A percentile compares a stretch with the other conserved stretches of the same genome.
Conservation (phyloP, 768 basidiomycete species). For the Mycena olivaceomarginata region DNA sequence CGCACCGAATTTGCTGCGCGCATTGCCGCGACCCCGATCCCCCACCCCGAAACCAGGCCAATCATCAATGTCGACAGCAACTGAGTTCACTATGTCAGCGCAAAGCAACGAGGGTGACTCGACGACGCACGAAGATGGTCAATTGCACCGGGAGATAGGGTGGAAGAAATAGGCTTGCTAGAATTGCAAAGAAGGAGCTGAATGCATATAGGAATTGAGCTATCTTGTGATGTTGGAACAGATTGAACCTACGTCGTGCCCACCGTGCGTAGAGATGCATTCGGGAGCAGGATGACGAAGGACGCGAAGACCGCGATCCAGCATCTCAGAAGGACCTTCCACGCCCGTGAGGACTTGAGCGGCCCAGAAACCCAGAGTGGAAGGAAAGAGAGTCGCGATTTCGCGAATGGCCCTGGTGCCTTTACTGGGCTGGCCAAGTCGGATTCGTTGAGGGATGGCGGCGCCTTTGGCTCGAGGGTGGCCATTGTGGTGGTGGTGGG, state of each 20-base stretch:
- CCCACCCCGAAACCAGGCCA: constrained; percentile 73
- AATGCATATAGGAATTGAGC: neutral
- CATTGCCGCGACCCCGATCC: constrained; percentile 73
- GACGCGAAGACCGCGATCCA: constrained; percentile 63
- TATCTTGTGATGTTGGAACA: no score
- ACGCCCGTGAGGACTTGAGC: constrained; percentile 57
- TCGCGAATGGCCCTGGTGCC: neutral
- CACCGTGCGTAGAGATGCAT: constrained; percentile 57
- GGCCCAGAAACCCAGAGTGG: constrained; percentile 62
- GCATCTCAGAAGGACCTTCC: constrained; percentile 61
- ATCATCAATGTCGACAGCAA: constrained; percentile 65
- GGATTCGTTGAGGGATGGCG: no score
- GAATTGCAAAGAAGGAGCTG: constrained; percentile 67
- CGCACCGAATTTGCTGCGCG: constrained; percentile 65
- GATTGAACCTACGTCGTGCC: constrained; percentile 61
- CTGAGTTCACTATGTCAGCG: constrained; percentile 44
- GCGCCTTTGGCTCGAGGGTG: no score
- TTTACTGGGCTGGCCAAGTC: no score
- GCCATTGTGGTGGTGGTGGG: no score
- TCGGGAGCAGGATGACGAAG: constrained; percentile 62
- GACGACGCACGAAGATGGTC: constrained; percentile 65
- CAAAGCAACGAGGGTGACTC: neutral
- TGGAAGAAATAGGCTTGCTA: constrained; percentile 66
- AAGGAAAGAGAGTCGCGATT: constrained; percentile 36
- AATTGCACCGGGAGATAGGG: constrained; percentile 69